Evolutionary conservation across 116 monocot genomes (phyloP), one percentile per base, ranked within the genome.

Genomic region (Cymodocea nodosa): DNA sequence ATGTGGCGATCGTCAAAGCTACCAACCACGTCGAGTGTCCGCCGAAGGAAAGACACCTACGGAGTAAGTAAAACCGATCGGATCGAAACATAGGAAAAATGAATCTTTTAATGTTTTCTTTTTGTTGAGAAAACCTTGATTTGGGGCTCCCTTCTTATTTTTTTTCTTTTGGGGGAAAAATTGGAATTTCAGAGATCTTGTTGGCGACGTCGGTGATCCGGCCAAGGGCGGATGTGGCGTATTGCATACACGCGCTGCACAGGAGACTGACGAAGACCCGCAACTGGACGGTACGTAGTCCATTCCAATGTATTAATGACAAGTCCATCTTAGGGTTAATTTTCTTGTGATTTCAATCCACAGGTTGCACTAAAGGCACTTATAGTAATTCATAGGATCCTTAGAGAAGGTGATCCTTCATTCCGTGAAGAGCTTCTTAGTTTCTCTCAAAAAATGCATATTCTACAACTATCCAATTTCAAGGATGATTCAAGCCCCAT

Each of bases 401-500:
- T 92, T 16, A 91, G 98, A 65, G 98, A 98, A 56, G 92, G 92
- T 25, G 98, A 98, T 75, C 89, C 92, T 65, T 84, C 92, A 61
- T 98, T 98, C 71, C 84, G 98, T 55, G 98, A 98, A 62, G 98
- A 98, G 70, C 76, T 98, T 70, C 78, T 98, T 24, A 89, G 78
- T 68, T 98, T 85, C 18, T 66, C 86, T 34, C 78, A 84, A 50
- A 83, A 86, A 54, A 85, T 68, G 25, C 77, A 77, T 18, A 82
- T 98, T 74, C 84, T 89, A 55, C 92, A 98, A 44, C 73, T 92
- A 75, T 87, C 92, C 55, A 91, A 92, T 68, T 98, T 98, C 73
- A 98, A 98, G 79, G 98, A 98, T 70, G 98, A 98, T 62, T 98
- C 98, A 24, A 92, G 86, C 56, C 92, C 98, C 23, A 86, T 92